Percentiles rank a stretch among this genome's conserved stretches.
Evolutionary conservation across 2,329 filamentous ascomycete genomes (phyloP).

Genomic region (Aspergillus udagawae): DNA sequence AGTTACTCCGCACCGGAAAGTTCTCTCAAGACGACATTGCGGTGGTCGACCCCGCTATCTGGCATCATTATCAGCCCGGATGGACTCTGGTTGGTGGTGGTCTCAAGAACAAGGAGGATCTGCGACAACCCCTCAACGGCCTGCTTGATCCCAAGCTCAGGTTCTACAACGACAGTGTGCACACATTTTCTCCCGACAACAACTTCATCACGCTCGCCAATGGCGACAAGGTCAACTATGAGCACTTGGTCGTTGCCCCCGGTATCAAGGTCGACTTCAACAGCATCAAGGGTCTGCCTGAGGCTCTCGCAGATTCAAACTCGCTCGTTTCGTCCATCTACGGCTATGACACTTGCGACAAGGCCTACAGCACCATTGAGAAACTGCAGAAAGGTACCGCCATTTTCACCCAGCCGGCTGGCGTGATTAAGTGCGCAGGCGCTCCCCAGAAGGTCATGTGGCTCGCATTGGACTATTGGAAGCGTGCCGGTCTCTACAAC

Average conservation of each 20-base stretch:
- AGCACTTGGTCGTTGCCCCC: slow-evolving; percentile 62
- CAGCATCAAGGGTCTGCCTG: slow-evolving; percentile 53
- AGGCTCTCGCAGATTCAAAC: slow-evolving; percentile 49
- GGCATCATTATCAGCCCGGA: slow-evolving; percentile 66
- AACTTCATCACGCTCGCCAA: slow-evolving; percentile 54
- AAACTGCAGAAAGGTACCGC: slow-evolving; percentile 49
- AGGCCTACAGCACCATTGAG: slow-evolving; percentile 49
- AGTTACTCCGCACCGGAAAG: slow-evolving; percentile 58
- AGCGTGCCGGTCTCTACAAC: slow-evolving; percentile 50
- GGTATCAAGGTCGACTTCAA: slow-evolving; percentile 52
- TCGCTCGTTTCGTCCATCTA: slow-evolving; percentile 56
- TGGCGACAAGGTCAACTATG: slow-evolving; percentile 57
- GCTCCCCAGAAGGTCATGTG: slow-evolving; percentile 62
- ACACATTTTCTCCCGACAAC: slow-evolving; percentile 51
- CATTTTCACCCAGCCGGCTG: slow-evolving; percentile 58
- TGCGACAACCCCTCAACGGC: slow-evolving; percentile 48
- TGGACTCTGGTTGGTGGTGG: slow-evolving; percentile 67
- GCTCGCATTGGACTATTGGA: slow-evolving; percentile 59
- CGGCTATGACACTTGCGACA: slow-evolving; percentile 53
- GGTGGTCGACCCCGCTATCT: slow-evolving; percentile 58
- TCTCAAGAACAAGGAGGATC: slow-evolving; percentile 58
- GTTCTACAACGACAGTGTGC: slow-evolving; percentile 54
- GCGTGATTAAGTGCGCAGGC: slow-evolving; percentile 58
- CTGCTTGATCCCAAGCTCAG: slow-evolving; percentile 59
- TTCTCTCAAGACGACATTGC: slow-evolving; percentile 60